Percentiles rank a stretch among this genome's conserved stretches.
Conservation (phyloP, 306 rosid genomes). For the Betula pendula region DNA sequence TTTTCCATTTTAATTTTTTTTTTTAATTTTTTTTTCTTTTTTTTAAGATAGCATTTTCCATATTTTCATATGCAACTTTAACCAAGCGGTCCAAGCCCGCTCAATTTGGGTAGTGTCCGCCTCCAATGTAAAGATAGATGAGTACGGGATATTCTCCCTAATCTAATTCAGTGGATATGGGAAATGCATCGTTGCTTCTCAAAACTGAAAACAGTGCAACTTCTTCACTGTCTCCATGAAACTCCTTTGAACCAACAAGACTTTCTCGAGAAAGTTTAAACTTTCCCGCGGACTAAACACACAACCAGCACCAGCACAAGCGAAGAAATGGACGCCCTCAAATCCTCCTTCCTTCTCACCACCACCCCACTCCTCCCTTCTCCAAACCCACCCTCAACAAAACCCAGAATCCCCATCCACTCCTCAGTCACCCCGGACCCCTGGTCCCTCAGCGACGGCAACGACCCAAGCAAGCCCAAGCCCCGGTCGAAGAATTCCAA, state of each 20-base stretch:
- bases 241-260: not conserved
- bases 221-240: not conserved
- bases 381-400: constrained; percentile 6
- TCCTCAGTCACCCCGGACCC: constrained; percentile 70
- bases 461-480: constrained; percentile 58
- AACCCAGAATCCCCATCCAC: constrained; percentile 20
- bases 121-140: too few species aligned
- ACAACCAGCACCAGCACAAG: not conserved
- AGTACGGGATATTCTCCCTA: too few species aligned
- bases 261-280: not conserved
- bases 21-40: too few species aligned
- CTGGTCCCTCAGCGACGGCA: constrained; percentile 66
- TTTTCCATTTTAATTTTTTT: too few species aligned
- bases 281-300: not conserved
- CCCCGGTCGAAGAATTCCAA: constrained; percentile 56
- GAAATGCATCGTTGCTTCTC: not conserved
- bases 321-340: constrained; percentile 52
- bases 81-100: too few species aligned
- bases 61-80: too few species aligned
- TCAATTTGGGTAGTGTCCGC: too few species aligned
- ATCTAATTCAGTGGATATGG: too few species aligned
- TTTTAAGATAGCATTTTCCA: too few species aligned
- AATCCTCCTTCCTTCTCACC: constrained; percentile 52
- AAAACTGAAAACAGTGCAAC: not conserved
- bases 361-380: constrained; percentile 29